Conservation (phyloP, 371 early-diverging fungal genomes). For the Mucor piriformis region DNA sequence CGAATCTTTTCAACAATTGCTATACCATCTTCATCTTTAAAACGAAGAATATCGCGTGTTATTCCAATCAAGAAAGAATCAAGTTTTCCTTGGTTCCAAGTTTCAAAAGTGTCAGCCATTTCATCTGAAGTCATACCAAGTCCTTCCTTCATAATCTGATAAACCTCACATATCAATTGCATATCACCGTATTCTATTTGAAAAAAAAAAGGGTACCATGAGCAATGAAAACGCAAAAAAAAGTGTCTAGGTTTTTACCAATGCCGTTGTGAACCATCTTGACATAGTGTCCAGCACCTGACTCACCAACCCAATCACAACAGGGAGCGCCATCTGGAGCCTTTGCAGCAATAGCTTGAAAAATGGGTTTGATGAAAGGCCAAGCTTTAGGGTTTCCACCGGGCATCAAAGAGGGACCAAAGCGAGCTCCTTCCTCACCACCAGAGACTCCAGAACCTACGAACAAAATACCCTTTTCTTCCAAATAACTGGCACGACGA, state of each 20-base stretch:
- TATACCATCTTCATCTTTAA: constrained; percentile 83
- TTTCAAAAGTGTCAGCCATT: constrained; percentile 84
- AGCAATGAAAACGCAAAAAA: too few species aligned
- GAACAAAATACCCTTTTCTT: constrained; percentile 88
- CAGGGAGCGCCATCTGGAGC: constrained; percentile 88
- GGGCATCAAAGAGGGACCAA: constrained; percentile 98
- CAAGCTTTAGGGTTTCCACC: constrained; percentile 95
- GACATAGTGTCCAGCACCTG: constrained; percentile 98
- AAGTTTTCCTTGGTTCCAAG: constrained; percentile 94
- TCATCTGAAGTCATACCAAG: constrained; percentile 80
- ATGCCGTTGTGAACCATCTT: constrained; percentile 99
- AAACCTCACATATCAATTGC: constrained; percentile 98
- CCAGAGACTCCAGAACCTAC: constrained; percentile 99
- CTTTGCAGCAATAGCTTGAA: constrained; percentile 94
- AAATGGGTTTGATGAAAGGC: constrained; percentile 90
- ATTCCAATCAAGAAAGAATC: constrained; percentile 98
- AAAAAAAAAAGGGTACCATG: background rate
- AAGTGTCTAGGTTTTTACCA: constrained; percentile 18
- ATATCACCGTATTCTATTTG: constrained; percentile 95
- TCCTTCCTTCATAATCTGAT: constrained; percentile 86
- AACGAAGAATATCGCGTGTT: constrained; percentile 88
- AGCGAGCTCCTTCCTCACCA: constrained; percentile 99
- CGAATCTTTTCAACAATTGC: constrained; percentile 92
- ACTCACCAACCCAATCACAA: constrained; percentile 99
- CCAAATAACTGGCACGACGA: constrained; percentile 84